phyloP scores from a whole-genome alignment of 2,329 filamentous ascomycete genomes.

The Verticillium zaregamsianum region DNA sequence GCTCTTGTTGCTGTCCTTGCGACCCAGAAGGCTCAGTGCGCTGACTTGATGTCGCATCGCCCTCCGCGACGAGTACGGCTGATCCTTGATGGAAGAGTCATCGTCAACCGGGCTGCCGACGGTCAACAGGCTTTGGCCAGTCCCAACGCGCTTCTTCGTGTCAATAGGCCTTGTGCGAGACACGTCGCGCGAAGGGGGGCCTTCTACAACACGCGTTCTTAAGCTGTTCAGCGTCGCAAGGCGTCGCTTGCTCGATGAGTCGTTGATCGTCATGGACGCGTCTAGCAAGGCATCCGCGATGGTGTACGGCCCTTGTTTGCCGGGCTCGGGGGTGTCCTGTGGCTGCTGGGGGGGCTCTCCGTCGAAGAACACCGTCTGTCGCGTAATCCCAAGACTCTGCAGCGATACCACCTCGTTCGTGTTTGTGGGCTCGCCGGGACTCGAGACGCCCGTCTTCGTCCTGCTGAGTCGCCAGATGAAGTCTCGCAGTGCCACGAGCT shows the following conservation, averaged over 20 bases:
- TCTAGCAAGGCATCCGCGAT: slow-evolving; percentile 89
- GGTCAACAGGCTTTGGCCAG: slow-evolving; percentile 16
- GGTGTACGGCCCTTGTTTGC: slow-evolving; percentile 57
- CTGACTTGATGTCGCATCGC: slow-evolving; percentile 54
- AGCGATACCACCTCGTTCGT: slow-evolving; percentile 71
- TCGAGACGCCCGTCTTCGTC: slow-evolving; percentile 56
- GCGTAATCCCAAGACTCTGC: slow-evolving; percentile 70
- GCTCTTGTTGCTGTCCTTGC: slow-evolving; percentile 56
- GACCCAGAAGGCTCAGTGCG: slow-evolving; percentile 54
- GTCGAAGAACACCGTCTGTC: slow-evolving; percentile 91
- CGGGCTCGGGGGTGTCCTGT: slow-evolving; percentile 24
- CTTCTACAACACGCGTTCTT: slow-evolving; percentile 19
- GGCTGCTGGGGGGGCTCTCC: slow-evolving; percentile 56
- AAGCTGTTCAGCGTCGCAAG: slow-evolving; percentile 44
- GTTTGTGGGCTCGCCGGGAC: slow-evolving; percentile 30
- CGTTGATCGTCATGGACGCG: slow-evolving; percentile 83
- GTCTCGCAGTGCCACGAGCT: slow-evolving; percentile 79
- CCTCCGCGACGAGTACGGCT: slow-evolving; percentile 37
- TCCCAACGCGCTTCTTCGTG: slow-evolving; percentile 30
- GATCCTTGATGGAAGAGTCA: slow-evolving; percentile 31
- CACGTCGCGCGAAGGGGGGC: slow-evolving; percentile 17
- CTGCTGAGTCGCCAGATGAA: slow-evolving; percentile 86
- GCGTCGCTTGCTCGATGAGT: slow-evolving; percentile 51
- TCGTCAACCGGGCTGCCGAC: slow-evolving; percentile 26
- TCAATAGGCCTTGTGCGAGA: slow-evolving; percentile 30